A percentile compares a stretch with the other conserved stretches of the same genome.
Conservation (phyloP, 768 basidiomycete genomes). For the Strobilomyces dryophilus region DNA sequence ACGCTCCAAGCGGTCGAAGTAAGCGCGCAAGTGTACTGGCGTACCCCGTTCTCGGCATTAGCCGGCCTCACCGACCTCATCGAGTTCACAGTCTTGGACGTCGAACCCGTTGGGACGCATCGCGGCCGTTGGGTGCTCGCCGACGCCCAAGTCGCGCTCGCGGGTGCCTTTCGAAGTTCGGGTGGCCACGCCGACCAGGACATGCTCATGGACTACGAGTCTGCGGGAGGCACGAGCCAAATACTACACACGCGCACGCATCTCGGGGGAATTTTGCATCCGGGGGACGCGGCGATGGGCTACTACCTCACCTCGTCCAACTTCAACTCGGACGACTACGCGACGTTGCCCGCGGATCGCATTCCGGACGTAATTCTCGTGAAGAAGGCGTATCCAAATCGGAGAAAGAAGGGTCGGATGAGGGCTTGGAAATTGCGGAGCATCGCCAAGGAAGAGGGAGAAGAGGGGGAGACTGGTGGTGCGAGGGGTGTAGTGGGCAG, state of each 20-base stretch:
- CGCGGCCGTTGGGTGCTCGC: conserved; percentile 79
- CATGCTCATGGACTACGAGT: conserved; percentile 59
- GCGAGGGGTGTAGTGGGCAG: conserved; percentile 86
- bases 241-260: conserved; percentile 97
- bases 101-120: conserved; percentile 74
- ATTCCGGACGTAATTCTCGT: conserved; percentile 92
- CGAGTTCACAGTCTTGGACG: conserved; percentile 92
- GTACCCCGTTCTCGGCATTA: conserved; percentile 82
- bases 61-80: conserved; percentile 81
- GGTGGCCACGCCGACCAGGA: conserved; percentile 41
- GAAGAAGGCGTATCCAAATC: conserved; percentile 92
- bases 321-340: conserved; percentile 88
- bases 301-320: conserved; percentile 87
- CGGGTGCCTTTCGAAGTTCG: conserved; percentile 69
- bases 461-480: conserved; percentile 74
- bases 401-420: conserved; percentile 84
- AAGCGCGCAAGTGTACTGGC: conserved; percentile 79
- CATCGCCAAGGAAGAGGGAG: conserved; percentile 89
- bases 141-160: conserved; percentile 86
- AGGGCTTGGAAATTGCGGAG: conserved; percentile 86
- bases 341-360: conserved; percentile 56
- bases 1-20: conserved; percentile 85
- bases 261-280: conserved; percentile 88
- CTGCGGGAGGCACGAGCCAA: conserved; percentile 55
- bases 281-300: conserved; percentile 90